Base-by-base conservation (phyloP, 2,329 filamentous ascomycete genomes). In the Phaeophleospora eucalypticola region DNA sequence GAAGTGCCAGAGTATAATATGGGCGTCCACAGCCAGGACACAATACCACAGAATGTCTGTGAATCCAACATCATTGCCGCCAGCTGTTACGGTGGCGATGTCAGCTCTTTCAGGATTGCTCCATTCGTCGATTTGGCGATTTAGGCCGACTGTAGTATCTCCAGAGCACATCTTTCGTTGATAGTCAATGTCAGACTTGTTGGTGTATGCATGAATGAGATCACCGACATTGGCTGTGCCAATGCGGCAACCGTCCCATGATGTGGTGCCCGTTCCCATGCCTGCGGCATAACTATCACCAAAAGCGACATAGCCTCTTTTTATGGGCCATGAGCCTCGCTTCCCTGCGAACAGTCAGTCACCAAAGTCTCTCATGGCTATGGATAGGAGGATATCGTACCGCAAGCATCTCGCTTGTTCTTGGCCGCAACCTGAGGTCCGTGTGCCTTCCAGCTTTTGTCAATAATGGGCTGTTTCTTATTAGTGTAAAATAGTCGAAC, bases 261-360 rank as follows among this genome's bases (percentile, higher is more conserved):
- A 16, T 7, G 41, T 44, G 8, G 33, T 21, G 16, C 41, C 41
- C 10, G 41, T 44, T 14, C 41, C 41, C 15, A 44, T 44, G 29
- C 41, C 41, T 14, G 41, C 41, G 4, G 41, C 41, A 18, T 36
- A 36, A 9, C 15, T 19, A 33, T 44, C 41, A 10, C 39, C 39
- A 17, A 41, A 41, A 9, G 39, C 39, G 24, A 41, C 39, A 32
- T 41, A 41, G 4, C 39, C 39, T 32, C n/a, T 8, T 32, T 32
- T 32, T 8, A 32, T 32, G n/a, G 27, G 27, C 27, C 27, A 32
- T 32, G 27, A 32, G n/a, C 8, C n/a, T 8, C n/a, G 8, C 27
- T 8, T n/a, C 8, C 27, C 27, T 32, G 27, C 27, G 27, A 8
- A 32, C 8, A n/a, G n/a, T 32, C 27, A 32, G 27, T 32, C 27